Percentiles rank a stretch among this genome's conserved stretches.
These are phyloP conservation scores for Myrmaecium sp. DNA, from an alignment of 2,329 filamentous ascomycete genomes.

Conservation along the genomic window DNA sequence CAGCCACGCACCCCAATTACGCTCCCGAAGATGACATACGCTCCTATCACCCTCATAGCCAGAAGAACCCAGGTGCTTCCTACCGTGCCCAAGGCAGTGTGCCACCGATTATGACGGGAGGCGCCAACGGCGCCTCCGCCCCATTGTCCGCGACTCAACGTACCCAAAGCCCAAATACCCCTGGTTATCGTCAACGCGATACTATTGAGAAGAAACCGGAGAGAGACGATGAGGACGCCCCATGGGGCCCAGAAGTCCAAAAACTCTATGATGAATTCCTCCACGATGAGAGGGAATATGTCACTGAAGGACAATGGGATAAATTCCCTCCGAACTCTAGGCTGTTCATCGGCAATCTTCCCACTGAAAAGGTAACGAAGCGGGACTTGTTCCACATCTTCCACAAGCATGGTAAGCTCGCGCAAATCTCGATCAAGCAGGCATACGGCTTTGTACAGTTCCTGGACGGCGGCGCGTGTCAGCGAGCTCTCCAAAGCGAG, in stretches of 20 bases:
- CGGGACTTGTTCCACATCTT: conserved; percentile 87
- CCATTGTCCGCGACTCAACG: conserved; percentile 8
- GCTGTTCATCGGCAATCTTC: conserved; percentile 78
- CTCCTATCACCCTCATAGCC: conserved; percentile 32
- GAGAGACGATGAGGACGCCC: conserved; percentile 27
- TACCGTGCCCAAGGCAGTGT: conserved; percentile 13
- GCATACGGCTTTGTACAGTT: conserved; percentile 97
- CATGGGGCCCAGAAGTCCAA: conserved; percentile 42
- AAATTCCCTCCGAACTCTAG: conserved; percentile 61
- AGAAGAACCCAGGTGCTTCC: conserved; percentile 15
- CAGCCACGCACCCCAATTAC: conserved; percentile 30
- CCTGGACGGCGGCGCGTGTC: conserved; percentile 57
- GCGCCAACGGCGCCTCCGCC: conserved; percentile 5
- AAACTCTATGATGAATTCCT: conserved; percentile 57
- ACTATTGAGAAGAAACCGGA: conserved; percentile 9
- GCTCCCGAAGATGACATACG: conserved; percentile 30
- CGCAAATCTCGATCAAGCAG: conserved; percentile 91
- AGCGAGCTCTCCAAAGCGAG: conserved; percentile 55
- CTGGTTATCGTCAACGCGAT: conserved; percentile 13
- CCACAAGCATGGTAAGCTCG: conserved; percentile 66
- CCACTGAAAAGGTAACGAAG: conserved; percentile 84
- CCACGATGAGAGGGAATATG: conserved; percentile 55
- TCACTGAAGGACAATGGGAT: conserved; percentile 66
- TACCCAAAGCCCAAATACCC: conserved; percentile 14
- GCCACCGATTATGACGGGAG: conserved; percentile 11